Conservation (phyloP, 2,329 filamentous ascomycete species). For the Colletotrichum sp. region DNA sequence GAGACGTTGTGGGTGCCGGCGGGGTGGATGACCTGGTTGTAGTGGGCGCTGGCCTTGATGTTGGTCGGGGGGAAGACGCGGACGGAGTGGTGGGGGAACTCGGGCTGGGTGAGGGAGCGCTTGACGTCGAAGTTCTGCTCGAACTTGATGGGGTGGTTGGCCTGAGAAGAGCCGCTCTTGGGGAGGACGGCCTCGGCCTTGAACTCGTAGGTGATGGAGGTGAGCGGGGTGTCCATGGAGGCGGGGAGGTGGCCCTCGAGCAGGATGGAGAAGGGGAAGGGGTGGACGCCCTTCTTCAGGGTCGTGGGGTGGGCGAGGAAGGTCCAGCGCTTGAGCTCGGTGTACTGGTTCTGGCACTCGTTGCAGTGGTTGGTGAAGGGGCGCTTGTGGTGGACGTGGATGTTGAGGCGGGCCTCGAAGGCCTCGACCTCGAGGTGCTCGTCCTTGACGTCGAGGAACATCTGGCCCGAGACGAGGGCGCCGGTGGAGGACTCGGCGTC, state of each 20-base stretch:
- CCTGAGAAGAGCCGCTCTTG: slow-evolving; percentile 30
- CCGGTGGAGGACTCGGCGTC: slow-evolving; percentile 77
- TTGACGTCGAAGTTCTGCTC: slow-evolving; percentile 74
- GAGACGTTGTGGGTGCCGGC: slow-evolving; percentile 81
- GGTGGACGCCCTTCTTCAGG: slow-evolving; percentile 65
- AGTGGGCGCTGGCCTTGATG: slow-evolving; percentile 83
- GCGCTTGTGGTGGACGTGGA: slow-evolving; percentile 78
- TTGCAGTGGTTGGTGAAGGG: slow-evolving; percentile 81
- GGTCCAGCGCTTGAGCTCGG: slow-evolving; percentile 79
- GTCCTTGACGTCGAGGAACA: slow-evolving; percentile 76
- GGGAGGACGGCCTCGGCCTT: slow-evolving; percentile 68
- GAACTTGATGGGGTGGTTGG: slow-evolving; percentile 56
- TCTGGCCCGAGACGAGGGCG: slow-evolving; percentile 82
- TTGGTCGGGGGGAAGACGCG: slow-evolving; percentile 97
- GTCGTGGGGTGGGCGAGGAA: slow-evolving; percentile 67
- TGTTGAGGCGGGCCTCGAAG: slow-evolving; percentile 75
- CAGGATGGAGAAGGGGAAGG: slow-evolving; percentile 88
- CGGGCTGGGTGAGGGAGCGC: slow-evolving; percentile 76
- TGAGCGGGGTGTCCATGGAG: slow-evolving; percentile 75
- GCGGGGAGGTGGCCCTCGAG: slow-evolving; percentile 87
- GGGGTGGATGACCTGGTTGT: slow-evolving; percentile 84
- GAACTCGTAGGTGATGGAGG: slow-evolving; percentile 80
- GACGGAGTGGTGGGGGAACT: slow-evolving; percentile 84
- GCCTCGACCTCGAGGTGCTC: slow-evolving; percentile 59
- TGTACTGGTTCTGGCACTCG: slow-evolving; percentile 75